Evolutionary conservation across 164 flowering plant species (phyloP), one percentile per base, ranked within the genome.

Genomic region (Berberis vulgaris): DNA sequence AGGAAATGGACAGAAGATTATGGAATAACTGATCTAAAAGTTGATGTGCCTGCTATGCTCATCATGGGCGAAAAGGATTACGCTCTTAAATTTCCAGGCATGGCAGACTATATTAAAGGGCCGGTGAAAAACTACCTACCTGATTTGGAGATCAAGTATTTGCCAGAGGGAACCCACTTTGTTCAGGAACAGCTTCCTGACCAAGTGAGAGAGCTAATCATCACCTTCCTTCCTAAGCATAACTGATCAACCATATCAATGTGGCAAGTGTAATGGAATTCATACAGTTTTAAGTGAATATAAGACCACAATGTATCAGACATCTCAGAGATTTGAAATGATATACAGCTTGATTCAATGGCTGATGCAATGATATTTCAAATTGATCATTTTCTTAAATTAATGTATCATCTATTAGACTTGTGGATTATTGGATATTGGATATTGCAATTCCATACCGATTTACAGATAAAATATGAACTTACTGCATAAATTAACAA

Each of bases 41-140:
- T 79, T 52, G 57, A 55, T 41, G 76, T 61, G 57, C 84, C 86
- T 39, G 63, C 83, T 8, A 50, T 86, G 69, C 68, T 84, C 45
- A 76, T 84, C 56, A 77, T 39, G 81, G 91, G 88, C 3, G 85
- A 72, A 65, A 78, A 82, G 71, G 86, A 84, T 54, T 57, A 57
- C 3, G 60, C 45, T 3, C 38, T 80, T 10, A 85, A 80, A 67
- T 77, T 82, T 62, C 82, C 82, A 2, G 84, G 86, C 3, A 69
- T 83, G 49, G 79, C 72, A 40, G 82, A 81, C 3, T 85, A 77
- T 70, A 67, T 57, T 40, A 41, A 41, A 2, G 43, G 43, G 6
- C 42, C 3, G 44, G 60, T 57, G 11, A 57, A 39, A 41, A 45
- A 57, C 3, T 57, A 57, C 45, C 44, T 57, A 40, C 60, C 60